These are phyloP conservation scores for Trichosporon sp. DNA, from an alignment of 1,284 basidiomycete genomes.

Conservation along the genomic window DNA sequence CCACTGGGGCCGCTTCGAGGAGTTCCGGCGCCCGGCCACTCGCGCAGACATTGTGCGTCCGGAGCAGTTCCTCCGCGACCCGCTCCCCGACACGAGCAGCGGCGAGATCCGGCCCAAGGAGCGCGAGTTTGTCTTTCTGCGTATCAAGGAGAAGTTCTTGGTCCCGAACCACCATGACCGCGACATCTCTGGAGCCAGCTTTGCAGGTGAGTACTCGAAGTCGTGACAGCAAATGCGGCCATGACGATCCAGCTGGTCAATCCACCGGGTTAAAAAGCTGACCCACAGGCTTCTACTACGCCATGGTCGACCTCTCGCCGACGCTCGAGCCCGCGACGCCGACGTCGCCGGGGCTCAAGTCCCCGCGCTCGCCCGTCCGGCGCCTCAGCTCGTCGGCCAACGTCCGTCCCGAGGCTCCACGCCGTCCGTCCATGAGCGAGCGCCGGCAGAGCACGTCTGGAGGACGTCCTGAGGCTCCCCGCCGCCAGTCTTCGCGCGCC, in stretches of 20 bases:
- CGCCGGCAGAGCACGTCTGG: slow-evolving; percentile 16
- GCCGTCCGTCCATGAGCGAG: slow-evolving; percentile 10
- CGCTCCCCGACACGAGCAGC: slow-evolving; percentile 26
- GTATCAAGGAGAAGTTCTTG: slow-evolving; percentile 94
- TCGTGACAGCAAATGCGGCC: slow-evolving; percentile 5
- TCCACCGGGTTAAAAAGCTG: too few species aligned
- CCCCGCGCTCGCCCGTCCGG: slow-evolving; percentile 13
- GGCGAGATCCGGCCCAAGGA: slow-evolving; percentile 34
- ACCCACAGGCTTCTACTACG: slow-evolving; percentile 70
- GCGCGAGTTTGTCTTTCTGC: slow-evolving; percentile 65
- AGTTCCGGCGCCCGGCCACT: slow-evolving; percentile 65
- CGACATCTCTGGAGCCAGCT: slow-evolving; percentile 91
- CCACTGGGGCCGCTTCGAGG: slow-evolving; percentile 85
- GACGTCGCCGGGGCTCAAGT: slow-evolving; percentile 24
- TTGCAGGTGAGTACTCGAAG: slow-evolving; percentile 64
- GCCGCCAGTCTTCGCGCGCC: slow-evolving; percentile 22
- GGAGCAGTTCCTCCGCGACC: slow-evolving; percentile 63
- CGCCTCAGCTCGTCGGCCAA: slow-evolving; percentile 12
- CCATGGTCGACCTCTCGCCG: slow-evolving; percentile 48
- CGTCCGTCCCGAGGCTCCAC: slow-evolving; percentile 17
- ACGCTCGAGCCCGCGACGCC: slow-evolving; percentile 23
- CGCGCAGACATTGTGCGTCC: slow-evolving; percentile 60
- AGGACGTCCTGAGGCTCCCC: slow-evolving; percentile 13
- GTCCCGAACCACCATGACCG: slow-evolving; percentile 89
- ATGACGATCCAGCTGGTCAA: too few species aligned